A percentile compares a stretch with the other conserved stretches of the same genome.
Conservation (phyloP, 371 early-diverging fungal species). For the Rhizopus stolonifer region DNA sequence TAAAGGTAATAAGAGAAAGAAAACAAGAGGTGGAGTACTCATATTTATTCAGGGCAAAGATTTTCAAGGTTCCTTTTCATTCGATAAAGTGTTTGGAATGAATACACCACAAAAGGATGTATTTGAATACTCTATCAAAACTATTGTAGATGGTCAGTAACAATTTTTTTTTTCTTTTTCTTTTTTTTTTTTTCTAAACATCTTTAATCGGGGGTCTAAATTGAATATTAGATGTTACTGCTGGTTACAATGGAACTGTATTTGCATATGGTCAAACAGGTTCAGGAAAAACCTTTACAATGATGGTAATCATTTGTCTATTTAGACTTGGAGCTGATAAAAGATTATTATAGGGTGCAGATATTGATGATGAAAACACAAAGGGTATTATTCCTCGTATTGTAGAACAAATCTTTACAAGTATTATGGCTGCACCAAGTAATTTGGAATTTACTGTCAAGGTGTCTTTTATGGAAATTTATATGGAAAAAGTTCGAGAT, state of each 20-base stretch:
- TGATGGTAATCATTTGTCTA: constrained; percentile 73
- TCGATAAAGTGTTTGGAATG: constrained; percentile 88
- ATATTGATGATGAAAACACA: constrained; percentile 84
- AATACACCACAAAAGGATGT: constrained; percentile 78
- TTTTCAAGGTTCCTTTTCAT: constrained; percentile 80
- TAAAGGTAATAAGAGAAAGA: constrained; percentile 50
- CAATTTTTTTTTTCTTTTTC: no score
- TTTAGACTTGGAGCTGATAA: constrained; percentile 41
- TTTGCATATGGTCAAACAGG: constrained; percentile 98
- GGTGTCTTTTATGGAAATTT: constrained; percentile 97
- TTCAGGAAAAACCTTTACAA: constrained; percentile 97
- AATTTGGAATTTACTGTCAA: constrained; percentile 90
- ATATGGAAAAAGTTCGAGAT: constrained; percentile 98
- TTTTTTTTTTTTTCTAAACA: background rate
- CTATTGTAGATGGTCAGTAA: constrained; percentile 83
- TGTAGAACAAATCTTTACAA: constrained; percentile 85
- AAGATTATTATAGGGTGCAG: constrained; percentile 56
- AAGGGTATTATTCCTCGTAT: constrained; percentile 94
- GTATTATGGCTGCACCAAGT: constrained; percentile 78
- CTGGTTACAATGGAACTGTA: constrained; percentile 93
- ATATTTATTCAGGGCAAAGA: constrained; percentile 75
- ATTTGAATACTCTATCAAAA: constrained; percentile 86
- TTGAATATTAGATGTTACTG: constrained; percentile 48
- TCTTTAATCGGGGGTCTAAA: background rate
- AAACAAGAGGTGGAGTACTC: no score